Base-by-base conservation (phyloP, 1,284 basidiomycete genomes). In the Cryptococcus maquisensis region DNA sequence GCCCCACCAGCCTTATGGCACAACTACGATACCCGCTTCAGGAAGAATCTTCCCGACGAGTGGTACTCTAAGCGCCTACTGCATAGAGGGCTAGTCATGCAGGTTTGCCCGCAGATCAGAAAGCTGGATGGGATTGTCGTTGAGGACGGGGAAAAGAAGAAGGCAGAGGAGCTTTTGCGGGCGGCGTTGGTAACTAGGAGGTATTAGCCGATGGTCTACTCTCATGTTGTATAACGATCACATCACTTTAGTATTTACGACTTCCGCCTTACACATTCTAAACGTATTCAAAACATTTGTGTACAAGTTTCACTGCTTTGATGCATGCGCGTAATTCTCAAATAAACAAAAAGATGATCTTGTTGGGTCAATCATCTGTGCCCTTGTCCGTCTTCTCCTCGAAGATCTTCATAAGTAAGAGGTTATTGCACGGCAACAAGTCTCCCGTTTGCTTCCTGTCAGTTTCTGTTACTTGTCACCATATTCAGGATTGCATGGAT, bases 21-120 rank as follows among this genome's bases (percentile, higher is more conserved):
- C 61, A 84, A 85, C 62, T 78, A 90, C 67, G 93, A 97, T 76
- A 79, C 79, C 7, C 86, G 87, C 68, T 96, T 93, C 80, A 84
- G 92, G 42, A 84, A 87, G 68, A 86, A 88, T 62, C 80, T 97
- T 53, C 92, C 93, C 44, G 87, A 96, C 76, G 85, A 84, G 56
- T 83, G 83, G 72, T 95, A 95, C 72, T 82, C 87, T 48, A 87
- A 86, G 39, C 84, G 93, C 39, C 80, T 93, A 42, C 87, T 85
- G 41, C 96, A 95, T 75, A 84, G 93, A 47, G 90, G 90, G 26
- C 78, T 93, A 55, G 79, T 94, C 48, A 90, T 94, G 85, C 79
- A 83, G 20, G 82, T 82, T 21, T 90, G 87, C 68, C 75, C 79
- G 13, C 75, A 79, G 37, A 77, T 96, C 58, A 78, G 81, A 65